A percentile compares a stretch with the other conserved stretches of the same genome.
Evolutionary conservation across 805 yeast species (phyloP).

Genomic region (Wickerhamiella azyma): DNA sequence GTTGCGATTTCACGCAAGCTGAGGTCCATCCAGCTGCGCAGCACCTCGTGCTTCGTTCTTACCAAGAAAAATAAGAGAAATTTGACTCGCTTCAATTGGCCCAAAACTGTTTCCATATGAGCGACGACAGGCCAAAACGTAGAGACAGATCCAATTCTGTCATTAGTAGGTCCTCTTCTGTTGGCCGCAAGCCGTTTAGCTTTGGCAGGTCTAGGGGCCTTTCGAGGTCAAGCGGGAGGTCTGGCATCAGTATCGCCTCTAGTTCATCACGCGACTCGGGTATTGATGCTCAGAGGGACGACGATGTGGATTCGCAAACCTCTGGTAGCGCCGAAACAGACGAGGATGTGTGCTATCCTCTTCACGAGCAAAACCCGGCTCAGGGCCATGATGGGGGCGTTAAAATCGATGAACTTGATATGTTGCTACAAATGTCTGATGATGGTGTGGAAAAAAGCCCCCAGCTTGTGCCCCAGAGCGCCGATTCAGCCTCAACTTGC

Average conservation of each 20-base stretch:
- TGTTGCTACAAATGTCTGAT: conserved; percentile 15
- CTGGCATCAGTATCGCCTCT: neutral
- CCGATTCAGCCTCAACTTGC: neutral
- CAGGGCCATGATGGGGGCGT: conserved; percentile 42
- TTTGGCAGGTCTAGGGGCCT: conserved; percentile 2
- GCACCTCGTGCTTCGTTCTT: neutral
- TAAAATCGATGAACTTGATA: conserved; percentile 73
- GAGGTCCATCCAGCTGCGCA: neutral
- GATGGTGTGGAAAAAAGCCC: conserved; percentile 7
- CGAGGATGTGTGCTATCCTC: conserved; percentile 95
- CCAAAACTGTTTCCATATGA: neutral
- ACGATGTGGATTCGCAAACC: conserved; percentile 1
- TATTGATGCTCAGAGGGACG: conserved; percentile 5
- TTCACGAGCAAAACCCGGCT: conserved; percentile 36
- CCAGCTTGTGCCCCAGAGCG: neutral
- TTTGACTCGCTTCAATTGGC: neutral
- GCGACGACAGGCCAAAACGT: neutral
- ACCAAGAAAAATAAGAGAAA: neutral
- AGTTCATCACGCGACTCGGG: conserved; percentile 2
- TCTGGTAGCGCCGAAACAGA: conserved; percentile 59
- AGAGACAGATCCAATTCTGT: conserved; percentile 2
- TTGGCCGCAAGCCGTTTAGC: conserved; percentile 3
- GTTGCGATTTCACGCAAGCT: conserved; percentile 4
- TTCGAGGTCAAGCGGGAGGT: neutral
- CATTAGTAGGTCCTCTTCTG: neutral